These are phyloP conservation scores for Alternaria arborescens DNA, from an alignment of 2,329 filamentous ascomycete species.

Conservation along the genomic window DNA sequence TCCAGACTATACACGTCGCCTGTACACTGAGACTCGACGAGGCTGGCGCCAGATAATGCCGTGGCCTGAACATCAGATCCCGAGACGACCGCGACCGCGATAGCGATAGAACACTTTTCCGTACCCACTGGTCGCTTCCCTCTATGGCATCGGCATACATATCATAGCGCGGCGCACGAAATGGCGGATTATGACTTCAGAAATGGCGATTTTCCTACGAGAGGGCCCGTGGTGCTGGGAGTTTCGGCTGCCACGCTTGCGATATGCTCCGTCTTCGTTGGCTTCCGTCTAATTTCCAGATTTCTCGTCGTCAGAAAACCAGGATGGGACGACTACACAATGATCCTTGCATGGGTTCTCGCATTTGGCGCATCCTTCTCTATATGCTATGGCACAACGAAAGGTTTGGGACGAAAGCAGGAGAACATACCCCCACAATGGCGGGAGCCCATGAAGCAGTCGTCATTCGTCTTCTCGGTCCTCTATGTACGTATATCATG, in stretches of 20 bases:
- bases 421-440: conserved; percentile 63
- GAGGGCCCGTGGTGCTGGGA: conserved; percentile 64
- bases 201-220: conserved; percentile 31
- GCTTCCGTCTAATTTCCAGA: conserved; percentile 76
- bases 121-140: not conserved
- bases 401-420: conserved; percentile 75
- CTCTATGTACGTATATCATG: conserved; percentile 60
- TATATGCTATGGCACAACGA: conserved; percentile 69
- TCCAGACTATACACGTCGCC: not conserved
- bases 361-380: conserved; percentile 73
- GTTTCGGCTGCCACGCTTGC: conserved; percentile 75
- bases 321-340: conserved; percentile 81
- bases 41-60: conserved; percentile 35
- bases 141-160: conserved; percentile 18
- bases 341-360: conserved; percentile 79
- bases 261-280: conserved; percentile 77
- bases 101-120: conserved; percentile 36
- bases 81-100: conserved; percentile 36
- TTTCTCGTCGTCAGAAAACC: conserved; percentile 75
- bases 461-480: conserved; percentile 68
- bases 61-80: conserved; percentile 25
- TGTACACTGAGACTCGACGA: conserved; percentile 4
- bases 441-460: conserved; percentile 62
- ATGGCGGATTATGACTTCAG: conserved; percentile 35
- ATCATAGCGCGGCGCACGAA: conserved; percentile 22